Conservation (phyloP, 345 rosid genomes). For the Linum lewisii region DNA sequence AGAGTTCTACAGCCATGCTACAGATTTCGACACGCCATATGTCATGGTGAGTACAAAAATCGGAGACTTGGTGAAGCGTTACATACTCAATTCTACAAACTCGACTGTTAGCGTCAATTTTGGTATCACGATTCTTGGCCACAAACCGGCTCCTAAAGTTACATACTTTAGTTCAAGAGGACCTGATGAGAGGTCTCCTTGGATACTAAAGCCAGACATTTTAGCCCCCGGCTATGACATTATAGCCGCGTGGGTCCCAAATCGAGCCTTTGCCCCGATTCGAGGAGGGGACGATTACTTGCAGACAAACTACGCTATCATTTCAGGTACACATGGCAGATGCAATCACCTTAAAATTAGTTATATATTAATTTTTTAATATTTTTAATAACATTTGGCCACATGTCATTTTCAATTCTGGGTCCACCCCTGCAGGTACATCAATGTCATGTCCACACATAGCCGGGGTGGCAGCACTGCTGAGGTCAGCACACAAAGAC, state of each 20-base stretch:
- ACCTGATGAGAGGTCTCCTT: constrained; percentile 30
- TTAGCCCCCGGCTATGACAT: constrained; percentile 37
- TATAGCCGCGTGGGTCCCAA: constrained; percentile 40
- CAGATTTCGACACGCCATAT: constrained; percentile 20
- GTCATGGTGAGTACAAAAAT: constrained; percentile 15
- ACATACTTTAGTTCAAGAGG: constrained; percentile 35
- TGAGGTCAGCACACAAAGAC: constrained; percentile 26
- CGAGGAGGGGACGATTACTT: constrained; percentile 19
- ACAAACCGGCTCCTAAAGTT: constrained; percentile 34
- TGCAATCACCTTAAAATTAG: no score
- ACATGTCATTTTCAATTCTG: no score
- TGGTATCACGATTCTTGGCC: constrained; percentile 22
- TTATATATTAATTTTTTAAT: no score
- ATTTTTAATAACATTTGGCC: no score
- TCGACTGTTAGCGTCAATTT: constrained; percentile 22
- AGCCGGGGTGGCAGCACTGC: constrained; percentile 30
- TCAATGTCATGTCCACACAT: constrained; percentile 43
- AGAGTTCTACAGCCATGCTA: constrained; percentile 5
- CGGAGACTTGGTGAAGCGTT: constrained; percentile 22
- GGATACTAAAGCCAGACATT: constrained; percentile 41
- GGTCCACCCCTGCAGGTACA: constrained; percentile 10
- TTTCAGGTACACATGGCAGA: constrained; percentile 18
- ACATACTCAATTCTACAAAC: constrained; percentile 13
- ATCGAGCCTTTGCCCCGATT: constrained; percentile 17
- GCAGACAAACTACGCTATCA: constrained; percentile 26